A percentile compares a stretch with the other conserved stretches of the same genome.
Conservation (phyloP, 2,329 filamentous ascomycete genomes). For the Anisogramma anomala region DNA sequence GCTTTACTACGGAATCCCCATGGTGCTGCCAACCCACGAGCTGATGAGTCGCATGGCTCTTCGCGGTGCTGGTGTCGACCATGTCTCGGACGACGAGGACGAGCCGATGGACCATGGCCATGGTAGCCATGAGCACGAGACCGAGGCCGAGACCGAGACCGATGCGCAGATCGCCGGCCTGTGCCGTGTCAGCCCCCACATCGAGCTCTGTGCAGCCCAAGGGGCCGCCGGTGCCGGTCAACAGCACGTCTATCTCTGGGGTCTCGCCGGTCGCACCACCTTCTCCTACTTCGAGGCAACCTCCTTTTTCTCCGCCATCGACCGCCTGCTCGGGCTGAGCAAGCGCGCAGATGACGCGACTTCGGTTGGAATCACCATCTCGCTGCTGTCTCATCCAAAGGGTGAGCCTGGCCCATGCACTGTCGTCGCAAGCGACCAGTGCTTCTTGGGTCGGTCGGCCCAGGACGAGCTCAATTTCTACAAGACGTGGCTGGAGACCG, state of each 20-base stretch:
- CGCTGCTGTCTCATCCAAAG: constrained; percentile 1
- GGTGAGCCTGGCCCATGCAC: neutral
- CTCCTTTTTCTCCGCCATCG: constrained; percentile 7
- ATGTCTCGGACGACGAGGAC: neutral
- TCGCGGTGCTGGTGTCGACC: neutral
- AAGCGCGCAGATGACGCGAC: neutral
- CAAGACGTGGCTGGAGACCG: constrained; percentile 3
- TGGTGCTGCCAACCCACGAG: neutral
- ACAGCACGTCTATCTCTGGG: neutral
- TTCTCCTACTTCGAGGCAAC: neutral
- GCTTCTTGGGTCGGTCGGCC: constrained; percentile 1
- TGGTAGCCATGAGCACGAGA: neutral
- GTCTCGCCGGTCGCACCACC: neutral
- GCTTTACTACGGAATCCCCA: constrained; percentile 8
- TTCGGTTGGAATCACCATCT: neutral
- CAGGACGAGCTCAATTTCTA: constrained; percentile 3
- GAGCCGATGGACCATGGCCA: neutral
- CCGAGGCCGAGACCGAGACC: neutral
- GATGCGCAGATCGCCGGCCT: neutral
- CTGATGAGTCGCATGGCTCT: neutral
- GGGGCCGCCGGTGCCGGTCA: neutral
- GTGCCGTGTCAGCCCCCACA: neutral
- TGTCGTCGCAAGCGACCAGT: constrained; percentile 1
- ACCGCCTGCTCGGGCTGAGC: neutral
- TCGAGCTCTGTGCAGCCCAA: constrained; percentile 1